Evolutionary conservation across 495 filamentous ascomycete species (phyloP).

Genomic region (Lophiotrema nucula): DNA sequence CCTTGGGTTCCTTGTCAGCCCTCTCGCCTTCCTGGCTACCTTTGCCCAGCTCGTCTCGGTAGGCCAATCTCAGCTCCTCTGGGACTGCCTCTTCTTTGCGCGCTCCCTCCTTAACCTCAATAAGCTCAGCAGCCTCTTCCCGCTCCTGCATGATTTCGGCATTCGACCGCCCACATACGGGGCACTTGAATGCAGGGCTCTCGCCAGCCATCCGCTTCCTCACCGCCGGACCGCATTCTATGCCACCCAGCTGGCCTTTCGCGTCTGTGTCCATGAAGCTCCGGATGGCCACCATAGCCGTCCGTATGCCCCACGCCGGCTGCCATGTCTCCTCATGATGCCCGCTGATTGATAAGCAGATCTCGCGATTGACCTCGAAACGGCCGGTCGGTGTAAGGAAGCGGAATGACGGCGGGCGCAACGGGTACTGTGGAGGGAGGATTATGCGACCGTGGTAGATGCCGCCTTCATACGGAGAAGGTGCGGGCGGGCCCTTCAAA

Average conservation of each 20-base stretch:
- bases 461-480: slow-evolving; percentile 72
- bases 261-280: slow-evolving; percentile 74
- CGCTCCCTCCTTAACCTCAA: slow-evolving; percentile 42
- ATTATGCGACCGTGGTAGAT: slow-evolving; percentile 96
- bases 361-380: slow-evolving; percentile 96
- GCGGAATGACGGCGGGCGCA: slow-evolving; percentile 87
- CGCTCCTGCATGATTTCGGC: slow-evolving; percentile 63
- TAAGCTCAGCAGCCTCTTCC: slow-evolving; percentile 34
- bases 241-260: slow-evolving; percentile 79
- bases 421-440: slow-evolving; percentile 82
- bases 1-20: slow-evolving; percentile 9
- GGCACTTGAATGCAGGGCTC: slow-evolving; percentile 62
- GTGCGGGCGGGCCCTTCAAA: slow-evolving; percentile 79
- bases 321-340: slow-evolving; percentile 99
- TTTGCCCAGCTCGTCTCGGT: slow-evolving; percentile 45
- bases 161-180: slow-evolving; percentile 65
- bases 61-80: slow-evolving; percentile 50
- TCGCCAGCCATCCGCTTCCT: slow-evolving; percentile 64
- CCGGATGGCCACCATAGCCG: slow-evolving; percentile 67
- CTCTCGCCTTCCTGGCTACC: slow-evolving; percentile 47
- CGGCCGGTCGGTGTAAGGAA: slow-evolving; percentile 89
- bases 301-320: slow-evolving; percentile 92
- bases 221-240: slow-evolving; percentile 67
- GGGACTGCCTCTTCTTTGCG: slow-evolving; percentile 43
- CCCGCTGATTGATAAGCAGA: slow-evolving; percentile 87